A percentile compares a stretch with the other conserved stretches of the same genome.
These are phyloP conservation scores for Achaetomiella virescens DNA, from an alignment of 495 filamentous ascomycete genomes.

Conservation along the genomic window DNA sequence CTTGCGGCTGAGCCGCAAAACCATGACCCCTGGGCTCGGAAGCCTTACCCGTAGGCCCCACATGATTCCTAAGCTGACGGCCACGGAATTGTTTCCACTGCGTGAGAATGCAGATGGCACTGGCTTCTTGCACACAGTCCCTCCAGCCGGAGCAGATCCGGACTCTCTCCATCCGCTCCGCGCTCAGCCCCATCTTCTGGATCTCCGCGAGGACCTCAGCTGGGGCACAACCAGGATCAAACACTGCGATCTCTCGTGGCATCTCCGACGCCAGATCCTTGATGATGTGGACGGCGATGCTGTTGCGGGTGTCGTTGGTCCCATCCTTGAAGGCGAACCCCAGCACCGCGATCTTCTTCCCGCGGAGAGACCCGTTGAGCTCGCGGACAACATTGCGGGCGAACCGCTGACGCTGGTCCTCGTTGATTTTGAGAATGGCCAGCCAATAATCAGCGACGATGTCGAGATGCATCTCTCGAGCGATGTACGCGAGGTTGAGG, in stretches of 20 bases:
- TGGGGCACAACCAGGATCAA: constrained; percentile 60
- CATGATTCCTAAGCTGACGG: background rate
- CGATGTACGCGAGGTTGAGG: constrained; percentile 66
- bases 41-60: background rate
- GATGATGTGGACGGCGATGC: constrained; percentile 62
- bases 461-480: constrained; percentile 59
- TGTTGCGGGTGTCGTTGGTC: constrained; percentile 72
- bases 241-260: constrained; percentile 61
- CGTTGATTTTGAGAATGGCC: constrained; percentile 68
- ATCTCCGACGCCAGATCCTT: constrained; percentile 56
- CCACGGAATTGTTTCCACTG: constrained; percentile 32
- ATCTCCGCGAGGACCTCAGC: constrained; percentile 39
- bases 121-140: constrained; percentile 40
- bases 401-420: constrained; percentile 67
- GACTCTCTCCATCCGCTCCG: constrained; percentile 33
- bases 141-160: constrained; percentile 36
- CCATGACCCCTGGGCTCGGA: background rate
- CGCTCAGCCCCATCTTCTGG: constrained; percentile 27
- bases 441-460: constrained; percentile 76
- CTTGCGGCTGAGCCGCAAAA: background rate
- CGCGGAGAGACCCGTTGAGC: constrained; percentile 61
- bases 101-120: constrained; percentile 25
- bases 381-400: constrained; percentile 55
- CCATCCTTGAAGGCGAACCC: constrained; percentile 82
- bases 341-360: constrained; percentile 67